These are phyloP conservation scores for Papilionanthe hybrid DNA, from an alignment of 116 monocot genomes.

Conservation along the genomic window DNA sequence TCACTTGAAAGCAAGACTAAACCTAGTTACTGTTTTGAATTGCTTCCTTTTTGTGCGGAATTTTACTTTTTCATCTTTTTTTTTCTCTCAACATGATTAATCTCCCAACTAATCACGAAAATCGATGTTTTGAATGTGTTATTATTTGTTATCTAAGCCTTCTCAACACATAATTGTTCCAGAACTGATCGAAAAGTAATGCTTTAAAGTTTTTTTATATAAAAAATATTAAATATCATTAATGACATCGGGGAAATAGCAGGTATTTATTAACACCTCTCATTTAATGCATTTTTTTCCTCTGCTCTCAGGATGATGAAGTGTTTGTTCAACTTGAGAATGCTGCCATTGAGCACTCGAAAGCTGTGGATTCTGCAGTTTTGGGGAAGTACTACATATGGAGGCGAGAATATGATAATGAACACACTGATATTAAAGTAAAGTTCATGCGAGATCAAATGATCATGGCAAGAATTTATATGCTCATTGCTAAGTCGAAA, in stretches of 20 bases:
- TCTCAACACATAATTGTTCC: background rate
- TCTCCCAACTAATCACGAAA: background rate
- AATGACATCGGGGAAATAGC: background rate
- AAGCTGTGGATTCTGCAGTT: slow-evolving; percentile 31
- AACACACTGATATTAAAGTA: slow-evolving; percentile 21
- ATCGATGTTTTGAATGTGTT: background rate
- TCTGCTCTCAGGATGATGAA: slow-evolving; percentile 14
- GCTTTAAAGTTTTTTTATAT: background rate
- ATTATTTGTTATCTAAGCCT: background rate
- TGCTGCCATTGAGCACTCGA: slow-evolving; percentile 32
- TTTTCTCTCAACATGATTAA: background rate
- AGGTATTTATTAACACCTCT: background rate
- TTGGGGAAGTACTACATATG: slow-evolving; percentile 32
- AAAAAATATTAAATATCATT: background rate
- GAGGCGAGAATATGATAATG: slow-evolving; percentile 27
- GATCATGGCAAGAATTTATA: slow-evolving; percentile 33
- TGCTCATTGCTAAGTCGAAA: slow-evolving; percentile 23
- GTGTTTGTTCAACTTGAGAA: slow-evolving; percentile 28
- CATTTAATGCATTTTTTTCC: background rate
- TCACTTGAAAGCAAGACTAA: background rate
- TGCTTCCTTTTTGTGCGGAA: background rate
- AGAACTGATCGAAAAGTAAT: background rate
- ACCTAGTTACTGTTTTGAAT: background rate
- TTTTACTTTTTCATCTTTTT: background rate
- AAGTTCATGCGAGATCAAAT: slow-evolving; percentile 28